Evolutionary conservation across 2,329 filamentous ascomycete species (phyloP).

Genomic region (Botrytis squamosa): DNA sequence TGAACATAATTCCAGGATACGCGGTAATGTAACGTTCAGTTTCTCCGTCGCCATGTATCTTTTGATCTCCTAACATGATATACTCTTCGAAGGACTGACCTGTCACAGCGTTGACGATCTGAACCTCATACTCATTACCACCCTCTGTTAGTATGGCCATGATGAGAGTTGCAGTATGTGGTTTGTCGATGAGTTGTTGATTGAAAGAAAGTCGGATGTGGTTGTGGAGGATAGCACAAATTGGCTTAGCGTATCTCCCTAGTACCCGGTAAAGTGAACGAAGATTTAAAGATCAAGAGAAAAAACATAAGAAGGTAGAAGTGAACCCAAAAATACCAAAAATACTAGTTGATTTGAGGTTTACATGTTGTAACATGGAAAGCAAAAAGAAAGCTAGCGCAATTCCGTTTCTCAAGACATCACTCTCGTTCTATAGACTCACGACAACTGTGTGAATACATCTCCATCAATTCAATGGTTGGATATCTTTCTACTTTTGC

Average conservation of each 20-base stretch:
- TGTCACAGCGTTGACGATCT: background rate
- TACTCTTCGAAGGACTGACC: slow-evolving; percentile 13
- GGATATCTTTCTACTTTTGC: too few relatives aligned
- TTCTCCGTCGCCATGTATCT: background rate
- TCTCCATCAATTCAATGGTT: too few relatives aligned
- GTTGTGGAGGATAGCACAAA: background rate
- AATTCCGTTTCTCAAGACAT: background rate
- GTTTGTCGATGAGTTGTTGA: background rate
- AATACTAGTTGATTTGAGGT: background rate
- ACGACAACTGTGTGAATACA: too few relatives aligned
- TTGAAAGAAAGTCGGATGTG: background rate
- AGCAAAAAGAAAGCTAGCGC: too few relatives aligned
- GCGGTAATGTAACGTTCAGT: slow-evolving; percentile 19
- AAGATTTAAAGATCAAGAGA: too few relatives aligned
- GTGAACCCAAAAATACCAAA: too few relatives aligned
- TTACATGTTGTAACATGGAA: background rate
- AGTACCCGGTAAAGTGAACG: background rate
- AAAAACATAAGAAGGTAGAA: background rate
- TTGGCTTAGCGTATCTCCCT: background rate
- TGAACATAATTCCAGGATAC: slow-evolving; percentile 1
- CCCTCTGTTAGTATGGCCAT: slow-evolving; percentile 1
- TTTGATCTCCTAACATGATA: slow-evolving; percentile 15
- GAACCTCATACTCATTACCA: background rate
- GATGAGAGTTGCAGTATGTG: too few relatives aligned
- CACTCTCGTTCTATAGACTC: too few relatives aligned